Base-by-base conservation (phyloP, 2,329 filamentous ascomycete genomes). In the Trichoderma endophyticum region DNA sequence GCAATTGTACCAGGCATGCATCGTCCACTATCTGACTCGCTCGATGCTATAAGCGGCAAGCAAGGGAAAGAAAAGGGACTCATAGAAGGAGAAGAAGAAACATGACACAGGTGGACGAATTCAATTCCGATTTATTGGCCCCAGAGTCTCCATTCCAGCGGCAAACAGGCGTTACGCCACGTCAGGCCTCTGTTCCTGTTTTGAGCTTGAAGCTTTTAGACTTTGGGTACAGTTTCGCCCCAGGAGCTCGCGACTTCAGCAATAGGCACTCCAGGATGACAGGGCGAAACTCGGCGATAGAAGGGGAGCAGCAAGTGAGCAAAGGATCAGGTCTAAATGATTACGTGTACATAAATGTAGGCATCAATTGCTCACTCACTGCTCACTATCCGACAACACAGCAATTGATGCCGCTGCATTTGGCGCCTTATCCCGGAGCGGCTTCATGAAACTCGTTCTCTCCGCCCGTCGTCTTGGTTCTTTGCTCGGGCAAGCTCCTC, bases 141-240 rank as follows among this genome's bases (percentile, higher is more conserved):
- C 57, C 57, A 68, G 26, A 21, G 24, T 54, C 48, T 28, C 14
- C 65, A 68, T 68, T 39, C 65, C 65, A 59, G 65, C 65, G 34
- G 39, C 24, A 43, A 59, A 24, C 24, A 39, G 65, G 65, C 65
- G 65, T 48, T 59, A 68, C 51, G 65, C 65, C 65, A 68, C 65
- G 14, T 39, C 65, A 59, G 36, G 54, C 65, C 54, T 54, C 59
- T 56, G 54, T 68, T 43, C 54, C 65, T 68, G 54, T 57, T 59
- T 68, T 68, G 36, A 67, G n/a, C 63, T 67, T 21, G 28, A 21
- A 26, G 32, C 51, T 8, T 56, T n/a, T 15, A 63, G 60, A 36
- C 30, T 34, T 12, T 65, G 9, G 36, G 24, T 30, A 43, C 28
- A 15, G 65, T 59, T 68, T 59, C 21, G 34, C 24, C 54, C 32